These are phyloP conservation scores for Penicillium rolfsii DNA, from an alignment of 2,329 filamentous ascomycete genomes.

Conservation along the genomic window DNA sequence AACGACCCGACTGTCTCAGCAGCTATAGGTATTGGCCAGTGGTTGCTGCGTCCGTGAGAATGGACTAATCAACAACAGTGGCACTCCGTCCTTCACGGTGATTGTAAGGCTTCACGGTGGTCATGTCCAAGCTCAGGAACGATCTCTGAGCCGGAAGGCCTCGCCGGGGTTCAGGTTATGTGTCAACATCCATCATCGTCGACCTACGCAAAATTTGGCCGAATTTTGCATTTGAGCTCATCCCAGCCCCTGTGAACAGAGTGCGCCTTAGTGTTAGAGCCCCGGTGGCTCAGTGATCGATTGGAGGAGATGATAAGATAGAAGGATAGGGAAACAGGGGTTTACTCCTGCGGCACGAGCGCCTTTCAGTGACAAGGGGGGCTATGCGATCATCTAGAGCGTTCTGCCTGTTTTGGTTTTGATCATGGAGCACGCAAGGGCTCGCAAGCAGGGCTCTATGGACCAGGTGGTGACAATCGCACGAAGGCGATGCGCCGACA, in stretches of 20 bases:
- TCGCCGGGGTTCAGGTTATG: neutral
- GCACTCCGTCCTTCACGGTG: neutral
- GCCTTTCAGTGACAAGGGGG: too few species aligned
- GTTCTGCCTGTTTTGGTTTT: neutral
- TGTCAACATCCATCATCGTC: conserved; percentile 3
- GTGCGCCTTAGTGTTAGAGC: conserved; percentile 8
- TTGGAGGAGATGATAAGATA: conserved; percentile 14
- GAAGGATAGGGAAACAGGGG: neutral
- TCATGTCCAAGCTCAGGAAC: conserved; percentile 5
- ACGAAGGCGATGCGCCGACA: conserved; percentile 8
- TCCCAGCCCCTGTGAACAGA: neutral
- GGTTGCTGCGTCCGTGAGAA: neutral
- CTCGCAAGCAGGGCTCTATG: conserved; percentile 13
- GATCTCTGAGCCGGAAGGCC: conserved; percentile 7
- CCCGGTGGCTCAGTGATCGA: conserved; percentile 9
- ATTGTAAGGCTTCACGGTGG: conserved; percentile 3
- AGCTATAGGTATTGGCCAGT: neutral
- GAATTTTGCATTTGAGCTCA: neutral
- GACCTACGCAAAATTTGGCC: neutral
- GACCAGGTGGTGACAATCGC: neutral
- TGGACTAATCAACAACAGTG: neutral
- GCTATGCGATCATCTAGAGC: too few species aligned
- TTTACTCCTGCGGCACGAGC: neutral
- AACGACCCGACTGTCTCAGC: neutral
- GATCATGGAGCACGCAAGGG: conserved; percentile 2